phyloP scores from a whole-genome alignment of 1,284 basidiomycete species.

The Vanrija pseudolonga region DNA sequence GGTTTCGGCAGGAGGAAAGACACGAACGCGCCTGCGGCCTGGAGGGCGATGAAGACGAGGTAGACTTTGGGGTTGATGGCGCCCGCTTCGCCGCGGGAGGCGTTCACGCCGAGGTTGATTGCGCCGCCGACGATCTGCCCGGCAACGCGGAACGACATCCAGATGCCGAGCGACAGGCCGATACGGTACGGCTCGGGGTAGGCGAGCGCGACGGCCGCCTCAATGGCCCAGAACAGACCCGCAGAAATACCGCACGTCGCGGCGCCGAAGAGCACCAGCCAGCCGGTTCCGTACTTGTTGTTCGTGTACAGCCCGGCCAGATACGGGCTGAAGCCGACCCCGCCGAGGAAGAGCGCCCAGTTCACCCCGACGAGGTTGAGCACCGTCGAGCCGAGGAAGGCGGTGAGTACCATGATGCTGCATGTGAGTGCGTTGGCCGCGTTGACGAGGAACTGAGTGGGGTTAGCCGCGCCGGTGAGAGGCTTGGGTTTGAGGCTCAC shows the following conservation, averaged over 20 bases:
- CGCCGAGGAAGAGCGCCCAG: not conserved
- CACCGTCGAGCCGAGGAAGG: not conserved
- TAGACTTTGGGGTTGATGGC: not conserved
- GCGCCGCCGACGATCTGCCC: constrained; percentile 36
- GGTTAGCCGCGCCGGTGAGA: too few relatives aligned
- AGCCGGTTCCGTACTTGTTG: constrained; percentile 20
- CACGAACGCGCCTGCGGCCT: constrained; percentile 23
- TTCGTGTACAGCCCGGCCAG: constrained; percentile 36
- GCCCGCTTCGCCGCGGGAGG: constrained; percentile 10
- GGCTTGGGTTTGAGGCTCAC: too few relatives aligned
- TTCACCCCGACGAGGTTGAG: not conserved
- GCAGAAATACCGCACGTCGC: constrained; percentile 32
- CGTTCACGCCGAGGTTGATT: constrained; percentile 35
- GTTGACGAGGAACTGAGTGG: constrained; percentile 28
- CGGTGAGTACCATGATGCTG: constrained; percentile 18
- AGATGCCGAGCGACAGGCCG: constrained; percentile 34
- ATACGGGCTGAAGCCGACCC: constrained; percentile 28
- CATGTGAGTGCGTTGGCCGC: constrained; percentile 39
- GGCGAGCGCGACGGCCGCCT: constrained; percentile 26
- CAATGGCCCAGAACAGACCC: constrained; percentile 34
- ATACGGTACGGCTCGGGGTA: constrained; percentile 29
- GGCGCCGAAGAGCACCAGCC: constrained; percentile 31
- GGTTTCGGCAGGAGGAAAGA: not conserved
- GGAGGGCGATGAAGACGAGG: constrained; percentile 37
- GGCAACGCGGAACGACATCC: constrained; percentile 29